Evolutionary conservation across 306 rosid genomes (phyloP), one percentile per base, ranked within the genome.

Genomic region (Dalbergia cochinchinensis): DNA sequence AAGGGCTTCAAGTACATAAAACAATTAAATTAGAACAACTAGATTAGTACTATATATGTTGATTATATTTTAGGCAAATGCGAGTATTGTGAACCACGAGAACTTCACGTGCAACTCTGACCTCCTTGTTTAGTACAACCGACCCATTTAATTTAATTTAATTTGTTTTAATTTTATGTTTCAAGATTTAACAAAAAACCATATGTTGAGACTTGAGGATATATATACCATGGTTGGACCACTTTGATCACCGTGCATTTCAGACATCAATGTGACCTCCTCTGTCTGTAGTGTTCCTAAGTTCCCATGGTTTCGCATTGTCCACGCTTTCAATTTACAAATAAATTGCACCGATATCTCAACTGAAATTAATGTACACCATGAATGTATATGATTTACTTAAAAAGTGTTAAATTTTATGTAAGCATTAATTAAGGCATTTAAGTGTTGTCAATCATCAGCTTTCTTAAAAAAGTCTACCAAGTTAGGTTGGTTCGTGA

Each of bases 41-140:
- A 48, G 4, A 48, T 48, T 13, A 48, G 54, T 0, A 11, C 51
- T 0, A 47, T 42, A 39, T 71, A 59, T 85, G 89, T 87, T 62
- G 83, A 90, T 91, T 87, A 62, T 73, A 63, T 59, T 85, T 76
- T 73, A 86, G 94, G 97, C 88, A 94, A 94, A 91, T 80, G 89
- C 18, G 53, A 45, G 59, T 88, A 71, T 83, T 89, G 97, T 83
- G 92, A 90, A 92, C 83, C 92, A 91, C 95, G 83, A 92, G 91
- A 88, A 76, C 83, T 91, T 90, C 99, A 91, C 97, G 97, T 92
- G 99, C 93, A 87, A 88, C 74, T 81, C 92, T 92, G 94, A 86
- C 91, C 71, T 86, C 74, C 80, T 85, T 84, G 89, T 82, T 86
- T 76, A 80, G 79, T 68, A 88, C 83, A 83, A 77, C 88, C 86